Evolutionary conservation across 139 green algal genomes (phyloP), one percentile per base, ranked within the genome.

Genomic region (Chlorella sorokiniana): DNA sequence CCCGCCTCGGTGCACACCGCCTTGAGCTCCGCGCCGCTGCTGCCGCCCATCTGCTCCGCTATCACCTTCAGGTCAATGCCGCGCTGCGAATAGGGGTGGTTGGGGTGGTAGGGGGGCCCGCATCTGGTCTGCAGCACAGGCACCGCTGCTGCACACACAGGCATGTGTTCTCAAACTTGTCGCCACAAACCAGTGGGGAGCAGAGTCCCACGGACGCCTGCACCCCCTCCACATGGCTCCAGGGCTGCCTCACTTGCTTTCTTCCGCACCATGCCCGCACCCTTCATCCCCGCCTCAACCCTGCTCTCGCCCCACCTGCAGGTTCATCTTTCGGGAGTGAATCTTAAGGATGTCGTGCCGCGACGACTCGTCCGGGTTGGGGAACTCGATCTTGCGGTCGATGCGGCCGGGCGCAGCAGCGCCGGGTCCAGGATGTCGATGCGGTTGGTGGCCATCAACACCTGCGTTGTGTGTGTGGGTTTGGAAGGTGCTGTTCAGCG

Each of bases 331-430:
- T 45, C 93, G 86, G 11, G 84, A 94, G 89, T 98, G 95, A 84
- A 98, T 98, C 61, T 93, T 94, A 16, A 99, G 86, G 87, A 99
- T 99, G 86, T 98, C 96, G 18, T 97, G 81, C 25, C 97, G 89
- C 0, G 91, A 94, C 25, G 83, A 84, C 86, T 99, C 97, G 56
- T 90, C 95, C 44, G 97, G 97, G 84, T 99, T 97, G 44, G 97
- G 97, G 86, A 99, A 99, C 92, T 99, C 97, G 84, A 99, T 99
- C 86, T 99, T 99, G 81, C 97, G 91, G 88, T 99, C 97, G 74
- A 99, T 99, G 71, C 97, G 91, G 1, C 97, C 97, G 0, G 97
- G n/a, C 97, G 93, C 81, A 99, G 93, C 79, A 99, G 92, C 7
- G 97, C 97, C 20, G 91, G 78, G 86, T 99, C 97, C 68, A 99